Evolutionary conservation across 768 basidiomycete species (phyloP).

Genomic region (Tricholoma furcatifolium): DNA sequence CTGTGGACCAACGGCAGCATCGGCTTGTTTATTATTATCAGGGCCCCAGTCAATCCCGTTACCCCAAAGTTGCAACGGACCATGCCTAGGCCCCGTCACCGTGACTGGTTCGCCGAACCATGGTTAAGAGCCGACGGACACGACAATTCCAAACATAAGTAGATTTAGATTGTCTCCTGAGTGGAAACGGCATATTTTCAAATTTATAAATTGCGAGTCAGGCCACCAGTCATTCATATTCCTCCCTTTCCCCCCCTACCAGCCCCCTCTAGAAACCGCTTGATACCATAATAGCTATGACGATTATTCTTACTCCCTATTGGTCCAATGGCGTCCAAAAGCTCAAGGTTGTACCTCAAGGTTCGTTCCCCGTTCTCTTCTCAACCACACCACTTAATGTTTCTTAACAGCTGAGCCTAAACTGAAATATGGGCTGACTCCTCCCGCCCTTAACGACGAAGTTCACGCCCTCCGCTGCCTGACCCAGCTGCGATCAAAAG

Average conservation of each 20-base stretch:
- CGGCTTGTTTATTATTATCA: conserved; percentile 2
- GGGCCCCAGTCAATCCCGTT: conserved; percentile 10
- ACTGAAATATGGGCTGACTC: conserved; percentile 55
- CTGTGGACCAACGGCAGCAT: neutral
- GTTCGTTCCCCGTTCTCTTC: conserved; percentile 36
- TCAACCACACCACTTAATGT: neutral
- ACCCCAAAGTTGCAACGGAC: no score
- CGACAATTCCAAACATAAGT: conserved; percentile 9
- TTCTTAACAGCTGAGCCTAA: conserved; percentile 35
- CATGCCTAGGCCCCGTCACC: no score
- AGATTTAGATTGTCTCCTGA: conserved; percentile 2
- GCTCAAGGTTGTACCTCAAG: conserved; percentile 57
- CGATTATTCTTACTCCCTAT: conserved; percentile 68
- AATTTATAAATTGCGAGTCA: conserved; percentile 7
- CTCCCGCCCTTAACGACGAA: conserved; percentile 52
- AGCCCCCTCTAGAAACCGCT: conserved; percentile 7
- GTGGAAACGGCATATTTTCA: conserved; percentile 9
- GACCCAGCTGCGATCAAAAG: conserved; percentile 73
- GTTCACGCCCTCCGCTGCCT: conserved; percentile 61
- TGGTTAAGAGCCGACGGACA: conserved; percentile 2
- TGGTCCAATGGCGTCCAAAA: conserved; percentile 70
- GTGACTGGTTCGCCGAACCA: conserved; percentile 5
- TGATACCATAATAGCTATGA: conserved; percentile 35
- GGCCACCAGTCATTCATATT: neutral
- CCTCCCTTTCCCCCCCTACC: conserved; percentile 1